Evolutionary conservation across 2,329 filamentous ascomycete genomes (phyloP).

Genomic region (Apiospora kogelbergensis): DNA sequence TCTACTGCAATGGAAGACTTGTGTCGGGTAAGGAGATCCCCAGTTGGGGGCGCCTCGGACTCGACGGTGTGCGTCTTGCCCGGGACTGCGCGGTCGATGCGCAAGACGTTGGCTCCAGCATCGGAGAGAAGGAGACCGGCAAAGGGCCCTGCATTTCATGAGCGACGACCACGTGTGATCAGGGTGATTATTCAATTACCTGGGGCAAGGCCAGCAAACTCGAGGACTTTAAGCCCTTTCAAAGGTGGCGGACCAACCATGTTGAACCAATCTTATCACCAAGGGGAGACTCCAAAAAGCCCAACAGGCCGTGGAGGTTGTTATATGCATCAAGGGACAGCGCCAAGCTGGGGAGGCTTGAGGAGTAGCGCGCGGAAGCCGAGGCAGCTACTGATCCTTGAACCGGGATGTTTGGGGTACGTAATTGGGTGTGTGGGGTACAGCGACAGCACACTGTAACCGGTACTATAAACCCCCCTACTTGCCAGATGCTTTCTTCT

Average conservation of each 20-base stretch:
- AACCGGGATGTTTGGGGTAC: background rate
- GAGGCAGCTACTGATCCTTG: background rate
- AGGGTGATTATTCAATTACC: conserved; percentile 38
- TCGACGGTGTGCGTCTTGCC: conserved; percentile 38
- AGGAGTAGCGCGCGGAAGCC: conserved; percentile 1
- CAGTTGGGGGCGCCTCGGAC: conserved; percentile 41
- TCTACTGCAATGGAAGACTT: conserved; percentile 81
- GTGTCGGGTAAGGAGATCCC: conserved; percentile 75
- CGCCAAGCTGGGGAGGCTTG: background rate
- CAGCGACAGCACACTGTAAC: background rate
- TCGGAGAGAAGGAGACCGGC: conserved; percentile 87
- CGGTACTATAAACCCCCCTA: conserved; percentile 17
- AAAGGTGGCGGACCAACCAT: conserved; percentile 44
- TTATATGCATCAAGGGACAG: background rate
- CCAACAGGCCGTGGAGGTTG: background rate
- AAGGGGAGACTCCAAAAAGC: background rate
- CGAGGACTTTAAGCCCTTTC: conserved; percentile 55
- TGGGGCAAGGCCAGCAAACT: conserved; percentile 63
- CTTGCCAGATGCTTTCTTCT: conserved; percentile 39
- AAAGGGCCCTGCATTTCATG: conserved; percentile 67
- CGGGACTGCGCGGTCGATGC: conserved; percentile 69
- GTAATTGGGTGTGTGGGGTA: background rate
- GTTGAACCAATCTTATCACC: conserved; percentile 11
- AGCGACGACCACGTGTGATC: background rate
- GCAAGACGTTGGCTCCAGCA: conserved; percentile 83